phyloP scores from a whole-genome alignment of 2,329 filamentous ascomycete species.

The Diaporthe sp. region DNA sequence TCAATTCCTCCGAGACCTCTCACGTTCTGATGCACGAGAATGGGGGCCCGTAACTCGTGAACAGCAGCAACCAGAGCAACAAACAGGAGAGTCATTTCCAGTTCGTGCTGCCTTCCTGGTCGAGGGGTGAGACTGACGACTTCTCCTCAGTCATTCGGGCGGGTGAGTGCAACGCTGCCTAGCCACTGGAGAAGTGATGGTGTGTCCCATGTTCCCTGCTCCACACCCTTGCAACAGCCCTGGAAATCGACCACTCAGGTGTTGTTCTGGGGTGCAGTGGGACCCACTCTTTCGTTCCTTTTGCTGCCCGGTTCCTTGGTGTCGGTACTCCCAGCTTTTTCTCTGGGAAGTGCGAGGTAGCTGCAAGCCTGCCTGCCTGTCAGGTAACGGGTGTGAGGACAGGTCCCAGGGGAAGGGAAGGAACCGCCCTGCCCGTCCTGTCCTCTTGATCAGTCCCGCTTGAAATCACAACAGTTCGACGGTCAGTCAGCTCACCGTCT shows the following conservation, averaged over 20 bases:
- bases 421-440: not conserved
- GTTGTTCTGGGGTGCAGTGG: not conserved
- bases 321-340: conserved; percentile 19
- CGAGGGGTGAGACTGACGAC: not conserved
- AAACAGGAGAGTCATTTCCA: not conserved
- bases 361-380: not conserved
- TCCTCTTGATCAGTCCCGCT: not conserved
- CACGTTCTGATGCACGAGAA: not conserved
- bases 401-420: not conserved
- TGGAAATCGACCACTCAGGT: conserved; percentile 12
- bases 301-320: conserved; percentile 10
- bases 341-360: not conserved
- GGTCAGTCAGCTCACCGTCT: not conserved
- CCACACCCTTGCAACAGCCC: not conserved
- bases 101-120: not conserved
- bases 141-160: not conserved
- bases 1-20: not conserved
- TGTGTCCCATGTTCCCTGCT: not conserved
- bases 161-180: conserved; percentile 1
- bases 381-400: not conserved
- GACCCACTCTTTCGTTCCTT: not conserved
- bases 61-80: not conserved
- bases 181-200: not conserved
- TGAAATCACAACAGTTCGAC: not conserved
- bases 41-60: not conserved